Conservation (phyloP, 2,329 filamentous ascomycete species). For the Lecanicillium sp. region DNA sequence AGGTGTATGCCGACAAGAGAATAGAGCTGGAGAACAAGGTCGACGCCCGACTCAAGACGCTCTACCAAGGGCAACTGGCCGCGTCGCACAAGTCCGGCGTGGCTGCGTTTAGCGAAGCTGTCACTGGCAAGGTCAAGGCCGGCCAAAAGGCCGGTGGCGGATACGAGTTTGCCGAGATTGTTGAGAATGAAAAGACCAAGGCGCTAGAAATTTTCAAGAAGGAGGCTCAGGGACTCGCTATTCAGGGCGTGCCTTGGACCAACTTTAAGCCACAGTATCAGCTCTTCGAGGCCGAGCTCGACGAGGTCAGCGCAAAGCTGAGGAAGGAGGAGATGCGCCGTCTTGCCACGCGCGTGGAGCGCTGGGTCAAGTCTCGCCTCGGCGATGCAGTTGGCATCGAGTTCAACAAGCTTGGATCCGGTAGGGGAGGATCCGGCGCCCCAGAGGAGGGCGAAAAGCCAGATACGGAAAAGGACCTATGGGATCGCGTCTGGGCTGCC, state of each 20-base stretch:
- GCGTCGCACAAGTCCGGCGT: constrained; percentile 88
- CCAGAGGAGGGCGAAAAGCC: constrained; percentile 72
- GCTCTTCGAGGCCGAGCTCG: constrained; percentile 83
- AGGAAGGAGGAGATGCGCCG: constrained; percentile 95
- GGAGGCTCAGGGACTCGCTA: constrained; percentile 65
- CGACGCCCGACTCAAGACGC: constrained; percentile 76
- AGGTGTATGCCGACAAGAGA: constrained; percentile 80
- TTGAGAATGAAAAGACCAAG: constrained; percentile 71
- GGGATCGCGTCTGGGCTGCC: constrained; percentile 89
- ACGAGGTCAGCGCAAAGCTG: constrained; percentile 76
- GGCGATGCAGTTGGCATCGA: constrained; percentile 84
- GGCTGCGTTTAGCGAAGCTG: constrained; percentile 75
- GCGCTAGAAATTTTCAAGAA: constrained; percentile 68
- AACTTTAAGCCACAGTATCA: constrained; percentile 73
- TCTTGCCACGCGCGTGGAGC: constrained; percentile 81
- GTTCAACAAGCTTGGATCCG: constrained; percentile 92
- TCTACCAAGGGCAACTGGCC: constrained; percentile 82
- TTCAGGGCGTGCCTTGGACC: constrained; percentile 80
- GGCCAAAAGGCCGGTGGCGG: constrained; percentile 85
- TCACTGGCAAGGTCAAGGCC: constrained; percentile 77
- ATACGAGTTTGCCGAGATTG: constrained; percentile 95
- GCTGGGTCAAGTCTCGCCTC: constrained; percentile 85
- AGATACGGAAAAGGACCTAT: constrained; percentile 72
- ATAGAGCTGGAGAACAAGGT: constrained; percentile 80
- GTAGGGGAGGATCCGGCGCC: constrained; percentile 72